These are phyloP conservation scores for sweet orange (Citrus sinensis) DNA, from an alignment of 345 rosid species.

Conservation along the genomic window DVS_A1.0 CM039167.1:11519501-11520000, in stretches of 20 bases:
- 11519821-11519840: not conserved
- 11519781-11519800: not conserved
- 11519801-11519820: not conserved
- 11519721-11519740: not conserved
- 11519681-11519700: not conserved
- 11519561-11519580: slow-evolving; percentile 38
- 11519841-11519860: not conserved
- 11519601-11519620: not conserved
- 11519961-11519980: not conserved
- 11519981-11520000: not conserved
- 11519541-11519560: slow-evolving; percentile 83
- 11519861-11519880: not conserved
- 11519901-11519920: not conserved
- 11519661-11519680: not conserved
- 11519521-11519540: slow-evolving; percentile 77
- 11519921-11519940: not conserved
- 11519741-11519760: not conserved
- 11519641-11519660: not conserved
- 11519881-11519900: not conserved
- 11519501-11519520: slow-evolving; percentile 83
- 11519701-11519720: not conserved
- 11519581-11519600: not conserved
- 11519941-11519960: not conserved
- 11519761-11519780: not conserved
- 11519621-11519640: not conserved